phyloP scores from a whole-genome alignment of 352 stramenopile genomes.

The Globisporangium lucens region DNA sequence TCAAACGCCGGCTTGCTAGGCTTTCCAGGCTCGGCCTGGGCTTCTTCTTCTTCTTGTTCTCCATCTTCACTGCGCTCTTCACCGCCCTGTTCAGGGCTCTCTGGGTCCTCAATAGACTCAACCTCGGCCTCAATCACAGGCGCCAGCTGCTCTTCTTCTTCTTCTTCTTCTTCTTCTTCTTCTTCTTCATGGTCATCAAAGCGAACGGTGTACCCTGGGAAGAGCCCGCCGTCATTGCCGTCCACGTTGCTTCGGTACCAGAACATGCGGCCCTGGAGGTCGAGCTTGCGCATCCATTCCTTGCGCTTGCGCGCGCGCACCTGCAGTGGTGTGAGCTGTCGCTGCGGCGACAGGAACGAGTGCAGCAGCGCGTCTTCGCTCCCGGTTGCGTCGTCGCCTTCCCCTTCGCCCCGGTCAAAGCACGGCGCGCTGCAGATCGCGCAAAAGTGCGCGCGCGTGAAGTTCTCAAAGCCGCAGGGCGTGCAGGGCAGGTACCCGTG shows the following conservation, averaged over 20 bases:
- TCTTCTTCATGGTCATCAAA: not conserved
- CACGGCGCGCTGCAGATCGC: slow-evolving; percentile 8
- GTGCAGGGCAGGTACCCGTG: not conserved
- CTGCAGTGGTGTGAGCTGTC: not conserved
- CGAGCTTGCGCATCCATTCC: slow-evolving; percentile 53
- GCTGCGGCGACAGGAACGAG: slow-evolving; percentile 41
- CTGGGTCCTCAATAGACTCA: not conserved
- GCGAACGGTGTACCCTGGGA: slow-evolving; percentile 1
- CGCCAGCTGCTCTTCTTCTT: not conserved
- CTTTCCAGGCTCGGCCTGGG: not conserved
- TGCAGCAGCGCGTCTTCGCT: slow-evolving; percentile 92
- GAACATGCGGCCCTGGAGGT: slow-evolving; percentile 51
- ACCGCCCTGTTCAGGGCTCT: not conserved
- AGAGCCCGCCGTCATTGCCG: not conserved
- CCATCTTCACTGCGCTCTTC: not conserved
- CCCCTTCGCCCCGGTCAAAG: not conserved
- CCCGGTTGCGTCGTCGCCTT: slow-evolving; percentile 62
- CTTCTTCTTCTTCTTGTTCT: not conserved
- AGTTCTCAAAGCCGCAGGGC: slow-evolving; percentile 7
- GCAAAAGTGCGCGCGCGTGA: slow-evolving; percentile 6
- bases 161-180: not conserved
- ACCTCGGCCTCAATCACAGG: not conserved
- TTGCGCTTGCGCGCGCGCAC: slow-evolving; percentile 27
- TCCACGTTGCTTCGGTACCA: slow-evolving; percentile 38
- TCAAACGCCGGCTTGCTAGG: not conserved